phyloP scores from a whole-genome alignment of 768 basidiomycete genomes.

The Megacollybia marginata region DNA sequence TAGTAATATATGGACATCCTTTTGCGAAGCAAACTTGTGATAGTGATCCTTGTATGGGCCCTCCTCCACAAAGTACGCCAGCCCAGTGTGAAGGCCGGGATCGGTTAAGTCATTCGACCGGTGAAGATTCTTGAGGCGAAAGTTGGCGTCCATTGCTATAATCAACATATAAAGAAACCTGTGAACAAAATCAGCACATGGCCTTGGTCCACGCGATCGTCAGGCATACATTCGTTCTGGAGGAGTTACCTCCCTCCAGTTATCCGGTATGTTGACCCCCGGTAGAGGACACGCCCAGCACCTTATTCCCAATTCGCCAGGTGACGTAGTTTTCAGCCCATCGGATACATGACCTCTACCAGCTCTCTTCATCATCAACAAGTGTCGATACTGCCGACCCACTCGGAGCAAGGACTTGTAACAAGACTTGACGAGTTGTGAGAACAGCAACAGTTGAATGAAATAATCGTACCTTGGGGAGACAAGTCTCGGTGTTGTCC shows the following conservation, averaged over 20 bases:
- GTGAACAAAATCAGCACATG: background rate
- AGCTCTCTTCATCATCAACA: no score
- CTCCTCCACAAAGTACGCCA: constrained; percentile 6
- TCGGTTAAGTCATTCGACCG: constrained; percentile 3
- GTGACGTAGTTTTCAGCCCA: background rate
- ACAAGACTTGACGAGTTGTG: background rate
- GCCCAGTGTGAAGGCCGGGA: constrained; percentile 2
- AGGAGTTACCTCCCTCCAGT: constrained; percentile 3
- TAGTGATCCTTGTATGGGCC: background rate
- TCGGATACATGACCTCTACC: background rate
- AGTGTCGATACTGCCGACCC: background rate
- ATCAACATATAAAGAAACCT: constrained; percentile 1
- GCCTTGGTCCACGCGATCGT: background rate
- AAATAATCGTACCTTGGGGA: background rate
- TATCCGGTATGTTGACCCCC: no score
- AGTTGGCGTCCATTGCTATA: no score
- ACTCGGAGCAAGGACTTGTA: no score
- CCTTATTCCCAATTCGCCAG: constrained; percentile 4
- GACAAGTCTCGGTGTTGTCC: no score
- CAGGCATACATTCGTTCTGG: constrained; percentile 1
- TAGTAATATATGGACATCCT: constrained; percentile 1
- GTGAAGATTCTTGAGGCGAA: no score
- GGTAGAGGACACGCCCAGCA: constrained; percentile 12
- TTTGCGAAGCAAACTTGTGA: no score
- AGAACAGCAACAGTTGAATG: background rate